Evolutionary conservation across 768 basidiomycete species (phyloP), one percentile per base, ranked within the genome.

Genomic region (Collybia sp.): DNA sequence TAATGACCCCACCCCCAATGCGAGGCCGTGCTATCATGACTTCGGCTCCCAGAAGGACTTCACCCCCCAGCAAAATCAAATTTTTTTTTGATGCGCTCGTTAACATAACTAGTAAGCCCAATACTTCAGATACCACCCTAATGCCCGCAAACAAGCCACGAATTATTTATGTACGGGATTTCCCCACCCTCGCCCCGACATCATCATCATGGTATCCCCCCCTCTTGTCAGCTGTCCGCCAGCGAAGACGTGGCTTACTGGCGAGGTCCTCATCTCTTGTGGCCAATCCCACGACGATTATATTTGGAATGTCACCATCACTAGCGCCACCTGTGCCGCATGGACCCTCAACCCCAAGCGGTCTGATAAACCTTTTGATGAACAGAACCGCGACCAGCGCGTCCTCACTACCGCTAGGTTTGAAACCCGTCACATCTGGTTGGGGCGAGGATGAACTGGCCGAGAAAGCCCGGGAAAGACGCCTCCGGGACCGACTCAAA

Each of bases 291-390:
- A 88, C 85, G 54, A 80, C 84, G 6, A 90, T 96, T 40, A 72
- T 96, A 13, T 88, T 95, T 55, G 91, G 92, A n/a, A 81, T 90
- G 56, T 83, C 86, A 0, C 91, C 93, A 19, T 68, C 88, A 3
- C 66, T 92, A n/a, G 67, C 79, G 12, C 73, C 77, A n/a, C 68
- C 77, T 9, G 52, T 55, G 40, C 64, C 56, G 32, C 44, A 48
- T 20, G 54, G 45, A 19, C 53, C 62, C 5, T 47, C 58, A 18
- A 49, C 65, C 2, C 55, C 55, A 1, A 68, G 56, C 12, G 66
- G 68, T 31, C 48, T 80, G 6, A 55, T 79, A 44, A 73, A 66
- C 50, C 53, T 78, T 40, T 60, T 77, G 30, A 73, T 73, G 63
- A 76, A 63, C 52, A 72, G 71, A 38, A 69, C 57, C 40, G 43